Conservation (phyloP, 2,329 filamentous ascomycete genomes). For the Ophiobolus disseminans region DNA sequence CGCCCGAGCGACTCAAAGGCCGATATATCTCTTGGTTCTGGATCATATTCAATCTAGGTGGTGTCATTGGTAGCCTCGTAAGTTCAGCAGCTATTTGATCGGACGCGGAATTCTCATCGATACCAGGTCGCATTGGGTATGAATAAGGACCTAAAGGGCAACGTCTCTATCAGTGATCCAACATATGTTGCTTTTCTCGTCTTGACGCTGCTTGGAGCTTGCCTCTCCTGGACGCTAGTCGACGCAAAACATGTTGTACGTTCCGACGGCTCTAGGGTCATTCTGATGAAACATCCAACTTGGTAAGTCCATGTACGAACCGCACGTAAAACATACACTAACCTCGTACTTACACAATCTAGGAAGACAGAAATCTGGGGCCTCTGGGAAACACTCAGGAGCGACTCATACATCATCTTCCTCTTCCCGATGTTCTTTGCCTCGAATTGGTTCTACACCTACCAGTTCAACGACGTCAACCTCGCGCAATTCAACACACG, state of each 20-base stretch:
- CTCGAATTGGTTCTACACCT: constrained; percentile 79
- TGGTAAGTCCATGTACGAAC: too few species aligned
- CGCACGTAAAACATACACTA: too few species aligned
- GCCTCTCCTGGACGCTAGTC: constrained; percentile 71
- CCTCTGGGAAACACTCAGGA: constrained; percentile 71
- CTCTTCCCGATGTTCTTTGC: constrained; percentile 82
- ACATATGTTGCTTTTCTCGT: constrained; percentile 85
- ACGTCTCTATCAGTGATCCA: constrained; percentile 66
- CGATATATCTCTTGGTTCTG: constrained; percentile 88
- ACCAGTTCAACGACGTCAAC: constrained; percentile 77
- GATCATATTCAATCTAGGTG: constrained; percentile 91
- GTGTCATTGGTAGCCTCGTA: constrained; percentile 78
- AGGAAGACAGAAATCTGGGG: constrained; percentile 77
- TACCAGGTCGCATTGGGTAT: constrained; percentile 69
- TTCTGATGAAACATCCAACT: constrained; percentile 85
- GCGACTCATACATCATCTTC: constrained; percentile 73
- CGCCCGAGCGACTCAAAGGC: constrained; percentile 78
- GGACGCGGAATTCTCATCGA: constrained; percentile 6
- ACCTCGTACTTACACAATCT: too few species aligned
- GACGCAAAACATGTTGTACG: constrained; percentile 75
- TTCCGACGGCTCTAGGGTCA: constrained; percentile 74
- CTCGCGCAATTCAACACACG: constrained; percentile 71
- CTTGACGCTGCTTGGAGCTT: constrained; percentile 74
- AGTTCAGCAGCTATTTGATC: constrained; percentile 33
- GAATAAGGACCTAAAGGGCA: constrained; percentile 64